Evolutionary conservation across 2,329 filamentous ascomycete genomes (phyloP).

Genomic region (Phaeosphaeria sp.): DNA sequence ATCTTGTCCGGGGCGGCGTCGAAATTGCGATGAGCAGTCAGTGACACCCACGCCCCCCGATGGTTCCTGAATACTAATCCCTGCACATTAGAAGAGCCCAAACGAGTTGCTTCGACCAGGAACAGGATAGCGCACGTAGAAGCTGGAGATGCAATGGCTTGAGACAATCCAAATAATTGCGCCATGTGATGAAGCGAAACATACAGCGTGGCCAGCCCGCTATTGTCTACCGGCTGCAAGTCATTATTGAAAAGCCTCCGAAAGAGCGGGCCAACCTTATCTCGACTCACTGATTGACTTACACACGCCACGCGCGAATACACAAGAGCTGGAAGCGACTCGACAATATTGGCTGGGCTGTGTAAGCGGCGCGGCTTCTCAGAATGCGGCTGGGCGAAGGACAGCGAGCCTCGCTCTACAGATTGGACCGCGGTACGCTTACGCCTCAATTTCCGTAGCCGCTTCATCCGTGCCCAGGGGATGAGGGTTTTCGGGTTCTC

Average conservation of each 20-base stretch:
- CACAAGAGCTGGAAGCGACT: background rate
- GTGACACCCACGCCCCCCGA: background rate
- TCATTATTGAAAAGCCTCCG: background rate
- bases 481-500: background rate
- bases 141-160: background rate
- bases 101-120: background rate
- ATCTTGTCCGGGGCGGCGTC: background rate
- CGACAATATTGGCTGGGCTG: conserved; percentile 4
- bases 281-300: background rate
- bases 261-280: background rate
- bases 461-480: conserved; percentile 4
- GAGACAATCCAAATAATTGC: background rate
- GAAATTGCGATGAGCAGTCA: conserved; percentile 13
- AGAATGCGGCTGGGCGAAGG: conserved; percentile 9
- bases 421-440: conserved; percentile 9
- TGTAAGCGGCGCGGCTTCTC: conserved; percentile 6
- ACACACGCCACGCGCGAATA: background rate
- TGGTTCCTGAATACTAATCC: background rate
- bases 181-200: background rate
- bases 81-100: background rate
- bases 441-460: conserved; percentile 11
- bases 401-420: background rate
- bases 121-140: background rate
- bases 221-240: background rate
- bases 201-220: background rate